Evolutionary conservation across 163 green algal genomes (phyloP).

Genomic region (Volvox carteri): DNA sequence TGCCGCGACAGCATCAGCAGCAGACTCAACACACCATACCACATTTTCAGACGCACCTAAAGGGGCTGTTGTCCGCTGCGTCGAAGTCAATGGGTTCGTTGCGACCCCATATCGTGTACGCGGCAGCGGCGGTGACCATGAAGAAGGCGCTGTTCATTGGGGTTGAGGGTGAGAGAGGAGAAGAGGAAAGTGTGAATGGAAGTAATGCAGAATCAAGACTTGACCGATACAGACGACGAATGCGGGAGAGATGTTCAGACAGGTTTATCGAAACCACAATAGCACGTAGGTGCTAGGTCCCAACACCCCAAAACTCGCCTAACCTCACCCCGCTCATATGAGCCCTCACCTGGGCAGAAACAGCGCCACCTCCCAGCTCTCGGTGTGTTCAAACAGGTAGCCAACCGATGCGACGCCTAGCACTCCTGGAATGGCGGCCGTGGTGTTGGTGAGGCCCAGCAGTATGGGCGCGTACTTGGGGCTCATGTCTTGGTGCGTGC

Average conservation of each 20-base stretch:
- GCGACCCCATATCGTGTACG: constrained; percentile 41
- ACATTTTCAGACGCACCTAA: constrained; percentile 31
- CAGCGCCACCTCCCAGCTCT: constrained; percentile 67
- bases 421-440: constrained; percentile 87
- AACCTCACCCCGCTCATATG: too few relatives aligned
- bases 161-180: background rate
- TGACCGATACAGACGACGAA: too few relatives aligned
- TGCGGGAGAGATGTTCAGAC: background rate
- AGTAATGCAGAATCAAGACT: too few relatives aligned
- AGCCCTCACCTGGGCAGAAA: constrained; percentile 67
- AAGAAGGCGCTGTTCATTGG: constrained; percentile 57
- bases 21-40: background rate
- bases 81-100: constrained; percentile 64
- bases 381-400: constrained; percentile 80
- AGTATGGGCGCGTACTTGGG: constrained; percentile 88
- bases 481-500: constrained; percentile 90
- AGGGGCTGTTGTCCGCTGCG: constrained; percentile 57
- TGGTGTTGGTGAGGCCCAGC: constrained; percentile 92
- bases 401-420: constrained; percentile 85
- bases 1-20: too few relatives aligned
- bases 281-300: background rate
- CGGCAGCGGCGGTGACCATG: constrained; percentile 37
- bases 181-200: background rate
- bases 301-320: too few relatives aligned
- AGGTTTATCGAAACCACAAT: too few relatives aligned